Base-by-base conservation (phyloP, 2,329 filamentous ascomycete genomes). In the Leptosphaerulina australis region DNA sequence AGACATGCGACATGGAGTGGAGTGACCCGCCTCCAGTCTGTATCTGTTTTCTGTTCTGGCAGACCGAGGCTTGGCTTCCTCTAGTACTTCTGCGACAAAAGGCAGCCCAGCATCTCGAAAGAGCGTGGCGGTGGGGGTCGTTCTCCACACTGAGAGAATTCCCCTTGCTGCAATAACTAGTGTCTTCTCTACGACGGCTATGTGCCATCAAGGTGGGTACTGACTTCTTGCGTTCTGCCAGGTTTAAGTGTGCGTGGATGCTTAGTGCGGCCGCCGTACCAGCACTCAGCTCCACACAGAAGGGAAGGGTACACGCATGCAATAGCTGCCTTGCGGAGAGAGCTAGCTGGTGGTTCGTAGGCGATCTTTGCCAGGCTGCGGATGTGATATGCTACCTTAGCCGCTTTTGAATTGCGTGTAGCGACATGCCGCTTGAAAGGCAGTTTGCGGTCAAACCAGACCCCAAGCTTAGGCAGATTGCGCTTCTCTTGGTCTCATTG, bases 241-340 rank as follows among this genome's bases (percentile, higher is more conserved):
- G 17, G 12, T 5, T 28, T 31, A 11, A 36, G 12, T 12, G 15
- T 25, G 17, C 21, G 5, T 34, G 21, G 28, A 14, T 22, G 9
- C 14, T 43, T 46, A 28, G 44, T 36, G 22, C 9, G 33, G 24
- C 45, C 50, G 25, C 21, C 20, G 17, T 40, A 53, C 50, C 31
- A 53, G 9, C 18, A 15, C 29, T 54, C 45, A 4, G 45, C n/a
- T n/a, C n/a, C n/a, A n/a, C n/a, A n/a, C n/a, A n/a, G n/a, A n/a
- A n/a, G n/a, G n/a, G n/a, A n/a, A n/a, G n/a, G 49, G 4, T 24
- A n/a, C 26, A 52, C 14, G 8, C 43, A 52, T 17, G 49, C 26
- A 21, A 25, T 46, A 30, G 26, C 20, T 3, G 49, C 49, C 21
- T 52, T 52, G 30, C 43, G 36, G 15, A 52, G 36, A 21, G 49